Percentiles rank a stretch among this genome's conserved stretches.
Evolutionary conservation across 2,329 filamentous ascomycete genomes (phyloP).

Genomic region (Xylaria sp.): DNA sequence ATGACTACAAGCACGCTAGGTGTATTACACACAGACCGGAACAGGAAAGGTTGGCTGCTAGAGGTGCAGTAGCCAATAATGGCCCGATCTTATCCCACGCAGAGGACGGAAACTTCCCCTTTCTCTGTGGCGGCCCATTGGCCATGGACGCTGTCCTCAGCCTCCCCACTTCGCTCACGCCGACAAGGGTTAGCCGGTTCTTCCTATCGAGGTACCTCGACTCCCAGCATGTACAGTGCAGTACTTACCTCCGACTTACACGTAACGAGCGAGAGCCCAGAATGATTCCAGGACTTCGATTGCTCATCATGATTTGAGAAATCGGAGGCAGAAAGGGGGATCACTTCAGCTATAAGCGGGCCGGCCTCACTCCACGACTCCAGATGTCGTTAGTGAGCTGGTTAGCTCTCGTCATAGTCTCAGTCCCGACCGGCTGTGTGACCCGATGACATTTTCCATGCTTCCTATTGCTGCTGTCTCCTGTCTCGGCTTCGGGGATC

Average conservation of each 20-base stretch:
- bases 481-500: neutral
- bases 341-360: constrained; percentile 1
- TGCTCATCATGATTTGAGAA: constrained; percentile 25
- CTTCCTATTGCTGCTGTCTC: neutral
- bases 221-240: no score
- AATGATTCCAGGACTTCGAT: constrained; percentile 26
- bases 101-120: constrained; percentile 19
- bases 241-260: no score
- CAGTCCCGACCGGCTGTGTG: constrained; percentile 9
- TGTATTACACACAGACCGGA: constrained; percentile 7
- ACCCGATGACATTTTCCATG: neutral
- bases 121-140: constrained; percentile 9
- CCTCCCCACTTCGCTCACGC: constrained; percentile 20
- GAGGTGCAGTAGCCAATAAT: constrained; percentile 16
- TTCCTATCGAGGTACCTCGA: no score
- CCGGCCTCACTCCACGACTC: neutral
- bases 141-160: constrained; percentile 1
- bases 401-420: neutral
- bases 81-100: constrained; percentile 9
- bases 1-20: neutral
- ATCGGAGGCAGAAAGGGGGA: constrained; percentile 10
- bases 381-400: neutral
- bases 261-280: neutral
- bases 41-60: constrained; percentile 2
- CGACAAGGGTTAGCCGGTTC: neutral